Conservation (phyloP, 2,329 filamentous ascomycete species). For the Paramyrothecium sp. region DNA sequence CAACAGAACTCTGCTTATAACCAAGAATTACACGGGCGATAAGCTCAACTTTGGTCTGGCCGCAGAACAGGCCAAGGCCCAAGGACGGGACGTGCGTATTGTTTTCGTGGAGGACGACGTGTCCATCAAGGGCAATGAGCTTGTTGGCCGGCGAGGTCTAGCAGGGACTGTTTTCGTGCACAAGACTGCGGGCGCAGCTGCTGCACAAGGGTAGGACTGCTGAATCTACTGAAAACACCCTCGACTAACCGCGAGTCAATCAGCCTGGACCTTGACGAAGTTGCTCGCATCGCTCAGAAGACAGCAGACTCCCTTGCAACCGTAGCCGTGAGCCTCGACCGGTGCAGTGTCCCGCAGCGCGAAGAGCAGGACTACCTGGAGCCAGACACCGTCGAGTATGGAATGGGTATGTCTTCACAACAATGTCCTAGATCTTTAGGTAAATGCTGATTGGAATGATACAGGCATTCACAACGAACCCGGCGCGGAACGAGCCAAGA, state of each 20-base stretch:
- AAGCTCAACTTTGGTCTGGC: conserved; percentile 25
- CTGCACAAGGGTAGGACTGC: conserved; percentile 16
- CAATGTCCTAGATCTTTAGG: background rate
- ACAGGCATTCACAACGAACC: conserved; percentile 21
- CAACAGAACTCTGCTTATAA: conserved; percentile 16
- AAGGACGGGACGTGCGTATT: conserved; percentile 18
- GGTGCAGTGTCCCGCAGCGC: conserved; percentile 18
- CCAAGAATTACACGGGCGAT: conserved; percentile 24
- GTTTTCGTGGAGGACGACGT: conserved; percentile 21
- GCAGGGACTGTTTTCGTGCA: conserved; percentile 20
- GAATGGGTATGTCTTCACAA: conserved; percentile 12
- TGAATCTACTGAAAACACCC: background rate
- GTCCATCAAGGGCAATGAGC: conserved; percentile 17
- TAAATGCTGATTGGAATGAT: background rate
- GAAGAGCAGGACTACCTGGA: conserved; percentile 14
- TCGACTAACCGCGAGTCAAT: conserved; percentile 5
- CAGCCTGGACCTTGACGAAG: conserved; percentile 15
- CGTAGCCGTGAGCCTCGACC: conserved; percentile 20
- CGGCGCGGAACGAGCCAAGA: conserved; percentile 17
- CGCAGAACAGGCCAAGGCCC: conserved; percentile 24
- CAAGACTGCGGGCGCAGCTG: conserved; percentile 20
- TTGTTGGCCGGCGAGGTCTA: conserved; percentile 20
- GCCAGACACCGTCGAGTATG: conserved; percentile 17
- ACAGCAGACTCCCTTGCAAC: conserved; percentile 20
- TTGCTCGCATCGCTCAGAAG: conserved; percentile 12